Evolutionary conservation across 345 rosid species (phyloP), one percentile per base, ranked within the genome.

Genomic region (Noccaea caerulescens): DNA sequence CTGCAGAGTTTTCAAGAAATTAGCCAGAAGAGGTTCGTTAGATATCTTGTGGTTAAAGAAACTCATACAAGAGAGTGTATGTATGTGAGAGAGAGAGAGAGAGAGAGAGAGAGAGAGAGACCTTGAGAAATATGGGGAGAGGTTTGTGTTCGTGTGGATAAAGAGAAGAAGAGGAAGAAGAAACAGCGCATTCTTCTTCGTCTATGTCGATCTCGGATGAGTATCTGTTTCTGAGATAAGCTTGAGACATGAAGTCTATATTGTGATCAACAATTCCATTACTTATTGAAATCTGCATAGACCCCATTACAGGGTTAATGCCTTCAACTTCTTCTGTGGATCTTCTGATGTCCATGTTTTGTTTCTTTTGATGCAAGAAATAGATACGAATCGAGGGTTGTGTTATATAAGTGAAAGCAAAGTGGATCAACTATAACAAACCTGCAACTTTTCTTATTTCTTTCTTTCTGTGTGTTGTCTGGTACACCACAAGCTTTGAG

Each of bases 51-150:
- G 20, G 49, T 12, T 12, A 43, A 43, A 43, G 47, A 43, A 39
- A 39, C 47, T 43, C 47, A 39, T 9, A 39, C 44, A 8, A 36
- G 44, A 39, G n/a, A 39, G 44, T 5, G 23, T 20, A 1, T 20
- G 23, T 20, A 1, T 5, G 44, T 10, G 44, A 39, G 10, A 38
- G 44, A 39, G 44, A 39, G 10, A 38, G 12, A 9, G 12, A 36
- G 3, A 36, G 42, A 38, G 11, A 43, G 46, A 43, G 46, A 44
- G 8, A n/a, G 49, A 44, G 49, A 44, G 18, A 44, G 49, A 13
- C 49, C 8, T 44, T 44, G 49, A 44, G 49, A 44, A 44, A n/a
- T 44, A 44, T 44, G 49, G 49, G 49, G 49, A 44, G 49, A 45
- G 50, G 23, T 45, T 14, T 45, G 23, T 45, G 10, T n/a, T 13